Percentiles rank a stretch among this genome's conserved stretches.
phyloP scores from a whole-genome alignment of 495 filamentous ascomycete species.

The Xylaria nigripes region DNA sequence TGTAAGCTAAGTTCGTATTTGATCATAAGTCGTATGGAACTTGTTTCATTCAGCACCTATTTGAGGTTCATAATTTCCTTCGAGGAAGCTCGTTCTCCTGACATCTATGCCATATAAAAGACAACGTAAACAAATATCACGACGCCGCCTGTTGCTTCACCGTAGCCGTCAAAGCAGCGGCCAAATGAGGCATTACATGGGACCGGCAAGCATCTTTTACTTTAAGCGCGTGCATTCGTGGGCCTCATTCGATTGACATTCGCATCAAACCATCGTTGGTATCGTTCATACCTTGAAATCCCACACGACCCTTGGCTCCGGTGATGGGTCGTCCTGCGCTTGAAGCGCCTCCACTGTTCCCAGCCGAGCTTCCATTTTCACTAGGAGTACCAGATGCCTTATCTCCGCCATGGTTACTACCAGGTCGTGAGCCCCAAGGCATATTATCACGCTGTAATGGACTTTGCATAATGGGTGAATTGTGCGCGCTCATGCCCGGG shows the following conservation, averaged over 20 bases:
- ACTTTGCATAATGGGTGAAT: slow-evolving; percentile 80
- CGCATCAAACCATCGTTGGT: slow-evolving; percentile 94
- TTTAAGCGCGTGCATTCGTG: neutral
- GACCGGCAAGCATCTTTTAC: neutral
- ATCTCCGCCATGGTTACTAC: slow-evolving; percentile 46
- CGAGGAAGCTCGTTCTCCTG: too few species aligned
- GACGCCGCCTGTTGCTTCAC: neutral
- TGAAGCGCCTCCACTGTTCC: slow-evolving; percentile 17
- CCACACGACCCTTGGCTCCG: slow-evolving; percentile 49
- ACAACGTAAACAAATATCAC: too few species aligned
- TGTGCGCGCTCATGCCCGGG: slow-evolving; percentile 79
- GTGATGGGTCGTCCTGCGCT: slow-evolving; percentile 16
- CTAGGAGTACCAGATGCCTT: slow-evolving; percentile 36
- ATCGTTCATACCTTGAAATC: slow-evolving; percentile 92
- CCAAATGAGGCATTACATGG: neutral
- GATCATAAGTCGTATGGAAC: neutral
- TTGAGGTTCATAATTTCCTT: too few species aligned
- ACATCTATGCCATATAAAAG: too few species aligned
- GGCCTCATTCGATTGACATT: slow-evolving; percentile 79
- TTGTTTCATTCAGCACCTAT: neutral
- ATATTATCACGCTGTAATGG: slow-evolving; percentile 60
- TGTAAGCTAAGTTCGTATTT: neutral
- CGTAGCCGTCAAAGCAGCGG: neutral
- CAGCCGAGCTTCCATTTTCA: slow-evolving; percentile 32
- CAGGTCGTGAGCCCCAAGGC: slow-evolving; percentile 67